These are phyloP conservation scores for cucumber (Cucumis sativus) DNA, from an alignment of 306 rosid genomes.

Conservation along the genomic window DNA sequence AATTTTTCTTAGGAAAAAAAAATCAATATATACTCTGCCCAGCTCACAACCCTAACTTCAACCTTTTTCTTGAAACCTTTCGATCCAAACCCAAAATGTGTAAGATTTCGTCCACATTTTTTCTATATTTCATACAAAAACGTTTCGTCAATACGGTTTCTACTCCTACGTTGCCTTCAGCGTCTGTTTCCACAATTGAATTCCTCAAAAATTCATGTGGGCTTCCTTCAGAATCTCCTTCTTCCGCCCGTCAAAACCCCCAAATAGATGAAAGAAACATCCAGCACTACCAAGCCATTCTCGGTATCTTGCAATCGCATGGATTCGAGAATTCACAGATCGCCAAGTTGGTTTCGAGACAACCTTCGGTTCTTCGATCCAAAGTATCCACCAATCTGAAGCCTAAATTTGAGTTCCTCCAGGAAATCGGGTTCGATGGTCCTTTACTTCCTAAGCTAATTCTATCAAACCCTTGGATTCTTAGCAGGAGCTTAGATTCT, in stretches of 20 bases:
- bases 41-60: no score
- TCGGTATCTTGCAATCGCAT: no score
- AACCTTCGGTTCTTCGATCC: no score
- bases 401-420: constrained; percentile 1
- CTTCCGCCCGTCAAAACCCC: no score
- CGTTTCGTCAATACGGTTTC: background rate
- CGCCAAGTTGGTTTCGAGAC: no score
- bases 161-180: background rate
- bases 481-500: background rate
- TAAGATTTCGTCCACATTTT: background rate
- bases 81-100: background rate
- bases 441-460: constrained; percentile 3
- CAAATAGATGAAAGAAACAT: no score
- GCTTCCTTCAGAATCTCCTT: no score
- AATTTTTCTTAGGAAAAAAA: no score
- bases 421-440: background rate
- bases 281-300: no score
- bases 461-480: background rate
- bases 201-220: background rate
- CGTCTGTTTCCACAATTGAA: background rate
- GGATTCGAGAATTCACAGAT: no score
- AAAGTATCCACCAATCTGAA: background rate
- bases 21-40: no score
- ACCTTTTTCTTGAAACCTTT: no score
- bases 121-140: background rate